phyloP scores from a whole-genome alignment of 768 basidiomycete species.

The Trametes maxima region DNA sequence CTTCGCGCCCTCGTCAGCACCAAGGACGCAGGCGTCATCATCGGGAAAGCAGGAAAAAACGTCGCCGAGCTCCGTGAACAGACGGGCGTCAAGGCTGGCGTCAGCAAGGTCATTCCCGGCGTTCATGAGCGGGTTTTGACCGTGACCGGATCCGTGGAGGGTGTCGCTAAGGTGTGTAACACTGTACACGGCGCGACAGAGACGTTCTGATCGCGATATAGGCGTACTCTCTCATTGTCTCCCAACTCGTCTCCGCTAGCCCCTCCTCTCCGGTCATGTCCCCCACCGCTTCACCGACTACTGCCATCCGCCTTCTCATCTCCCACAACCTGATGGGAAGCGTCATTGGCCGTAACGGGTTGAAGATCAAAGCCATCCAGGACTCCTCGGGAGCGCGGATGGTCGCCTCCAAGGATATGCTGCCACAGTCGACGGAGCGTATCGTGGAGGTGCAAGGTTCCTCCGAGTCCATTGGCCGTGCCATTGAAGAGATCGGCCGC shows the following conservation, averaged over 20 bases:
- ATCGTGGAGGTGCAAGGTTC: slow-evolving; percentile 97
- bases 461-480: slow-evolving; percentile 88
- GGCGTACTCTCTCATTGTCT: slow-evolving; percentile 95
- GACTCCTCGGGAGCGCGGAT: slow-evolving; percentile 95
- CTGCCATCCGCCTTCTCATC: slow-evolving; percentile 95
- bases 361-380: slow-evolving; percentile 99
- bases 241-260: slow-evolving; percentile 83
- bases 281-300: slow-evolving; percentile 56
- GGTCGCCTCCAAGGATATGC: slow-evolving; percentile 99
- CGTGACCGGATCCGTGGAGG: slow-evolving; percentile 89
- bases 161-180: slow-evolving; percentile 79
- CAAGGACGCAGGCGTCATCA: slow-evolving; percentile 97
- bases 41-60: slow-evolving; percentile 95
- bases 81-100: slow-evolving; percentile 97
- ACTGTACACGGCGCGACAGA: background rate
- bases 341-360: slow-evolving; percentile 93
- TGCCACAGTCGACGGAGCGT: slow-evolving; percentile 98
- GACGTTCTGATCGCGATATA: slow-evolving; percentile 35
- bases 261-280: slow-evolving; percentile 75
- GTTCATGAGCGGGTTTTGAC: slow-evolving; percentile 98
- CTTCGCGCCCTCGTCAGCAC: slow-evolving; percentile 95
- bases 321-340: slow-evolving; percentile 99
- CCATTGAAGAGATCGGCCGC: slow-evolving; percentile 94
- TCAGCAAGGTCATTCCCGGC: slow-evolving; percentile 97
- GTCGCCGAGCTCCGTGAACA: slow-evolving; percentile 95